Conservation (phyloP, 352 stramenopile species). For the Globisporangium solare region DNA sequence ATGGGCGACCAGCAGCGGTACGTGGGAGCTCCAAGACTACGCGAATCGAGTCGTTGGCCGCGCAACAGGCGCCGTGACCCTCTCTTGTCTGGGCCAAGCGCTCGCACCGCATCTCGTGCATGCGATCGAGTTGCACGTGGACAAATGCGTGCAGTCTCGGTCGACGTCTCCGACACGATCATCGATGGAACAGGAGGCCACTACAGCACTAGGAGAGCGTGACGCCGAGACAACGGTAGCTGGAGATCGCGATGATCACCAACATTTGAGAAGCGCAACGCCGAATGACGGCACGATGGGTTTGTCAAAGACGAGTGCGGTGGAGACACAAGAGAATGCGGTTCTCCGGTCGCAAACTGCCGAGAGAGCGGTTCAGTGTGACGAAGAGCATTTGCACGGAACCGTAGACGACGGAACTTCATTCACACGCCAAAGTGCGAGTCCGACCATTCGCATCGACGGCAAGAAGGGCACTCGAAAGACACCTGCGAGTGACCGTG, state of each 20-base stretch:
- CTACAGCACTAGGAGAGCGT: too few relatives aligned
- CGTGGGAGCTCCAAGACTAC: slow-evolving; percentile 35
- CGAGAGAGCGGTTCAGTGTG: slow-evolving; percentile 31
- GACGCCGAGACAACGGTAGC: too few relatives aligned
- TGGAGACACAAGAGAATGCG: neutral
- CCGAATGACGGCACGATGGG: too few relatives aligned
- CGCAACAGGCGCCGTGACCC: slow-evolving; percentile 25
- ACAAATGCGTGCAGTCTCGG: neutral
- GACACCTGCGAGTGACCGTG: too few relatives aligned
- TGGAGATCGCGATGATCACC: too few relatives aligned
- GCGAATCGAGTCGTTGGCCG: slow-evolving; percentile 14
- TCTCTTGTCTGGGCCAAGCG: slow-evolving; percentile 40
- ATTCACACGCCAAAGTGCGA: neutral
- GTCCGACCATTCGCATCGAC: slow-evolving; percentile 4
- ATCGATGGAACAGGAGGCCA: neutral
- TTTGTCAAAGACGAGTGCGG: too few relatives aligned
- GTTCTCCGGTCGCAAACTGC: neutral
- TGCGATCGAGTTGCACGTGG: slow-evolving; percentile 29
- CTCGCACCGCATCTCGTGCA: slow-evolving; percentile 29
- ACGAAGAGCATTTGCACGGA: slow-evolving; percentile 9
- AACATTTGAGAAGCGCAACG: too few relatives aligned
- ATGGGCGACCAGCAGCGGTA: slow-evolving; percentile 30
- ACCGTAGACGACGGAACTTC: neutral
- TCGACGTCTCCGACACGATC: neutral
- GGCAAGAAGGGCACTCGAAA: neutral